These are phyloP conservation scores for Thuja plicata DNA, from an alignment of 83 land plant species.

Conservation along the genomic window DNA sequence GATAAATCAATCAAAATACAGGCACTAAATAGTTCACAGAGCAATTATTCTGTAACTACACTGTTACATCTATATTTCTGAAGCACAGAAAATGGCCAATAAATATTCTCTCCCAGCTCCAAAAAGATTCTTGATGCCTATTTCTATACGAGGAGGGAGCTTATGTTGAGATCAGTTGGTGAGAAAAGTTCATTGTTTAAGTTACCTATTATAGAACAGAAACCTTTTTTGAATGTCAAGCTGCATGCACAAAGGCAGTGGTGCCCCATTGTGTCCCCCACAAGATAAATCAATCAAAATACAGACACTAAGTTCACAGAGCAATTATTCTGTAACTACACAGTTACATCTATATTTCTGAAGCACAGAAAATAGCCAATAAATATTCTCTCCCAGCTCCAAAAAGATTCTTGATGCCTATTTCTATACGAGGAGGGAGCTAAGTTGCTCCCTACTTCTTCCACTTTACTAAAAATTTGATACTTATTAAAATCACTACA, in stretches of 20 bases:
- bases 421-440: neutral
- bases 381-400: neutral
- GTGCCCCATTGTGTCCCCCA: neutral
- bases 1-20: neutral
- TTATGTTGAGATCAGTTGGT: no score
- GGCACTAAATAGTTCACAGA: neutral
- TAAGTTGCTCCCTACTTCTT: neutral
- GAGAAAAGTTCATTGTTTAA: no score
- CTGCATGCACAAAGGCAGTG: neutral
- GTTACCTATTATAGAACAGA: neutral
- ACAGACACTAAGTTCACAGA: neutral
- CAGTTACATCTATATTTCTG: neutral
- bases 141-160: neutral
- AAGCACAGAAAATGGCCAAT: neutral
- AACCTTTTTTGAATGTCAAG: neutral
- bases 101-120: neutral
- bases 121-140: neutral
- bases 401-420: neutral
- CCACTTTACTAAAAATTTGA: neutral
- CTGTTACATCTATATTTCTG: neutral
- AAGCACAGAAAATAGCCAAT: slow-evolving; percentile 6
- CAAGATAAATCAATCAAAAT: neutral
- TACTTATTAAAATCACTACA: neutral
- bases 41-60: neutral
- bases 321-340: neutral